Evolutionary conservation across 768 basidiomycete species (phyloP), one percentile per base, ranked within the genome.

Genomic region (Termitomyces sp.): DNA sequence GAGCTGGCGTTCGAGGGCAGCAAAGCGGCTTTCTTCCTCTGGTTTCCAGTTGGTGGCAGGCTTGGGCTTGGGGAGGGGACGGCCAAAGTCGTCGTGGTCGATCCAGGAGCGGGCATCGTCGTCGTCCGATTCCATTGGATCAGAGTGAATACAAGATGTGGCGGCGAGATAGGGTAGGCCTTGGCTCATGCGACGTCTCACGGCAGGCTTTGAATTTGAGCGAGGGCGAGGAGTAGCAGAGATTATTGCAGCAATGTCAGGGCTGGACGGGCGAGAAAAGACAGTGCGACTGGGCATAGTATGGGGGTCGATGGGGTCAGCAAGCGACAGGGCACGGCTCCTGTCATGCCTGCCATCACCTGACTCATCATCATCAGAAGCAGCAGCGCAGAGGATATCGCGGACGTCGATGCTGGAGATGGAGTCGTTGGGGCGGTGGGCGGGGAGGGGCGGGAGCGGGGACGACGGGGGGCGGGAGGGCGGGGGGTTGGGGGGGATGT

Each of bases 401-500:
- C 71, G 72, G 54, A 79, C 72, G 64, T 77, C 74, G 51, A 78
- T 77, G 9, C 69, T 67, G 3, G 74, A 74, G 5, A 78, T 75
- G 51, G 74, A 76, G 48, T 65, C 64, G 51, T 61, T 56, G 55
- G 48, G 14, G 32, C 29, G 25, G 40, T 47, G 84, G 2, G 84
- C 86, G 0, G 89, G 89, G 1, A 89, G 65, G 3, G 89, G 86
- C 0, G 89, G 88, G 3, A 89, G 79, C 0, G 88, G 87, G 0
- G 76, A 66, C 0, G 77, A 72, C 0, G 88, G 88, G 0, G 87
- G 88, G 1, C 73, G 76, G 0, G 83, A 84, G 0, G 82, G 85
- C 0, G 87, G 86, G 0, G 86, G 87, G 58, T 86, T 54, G 1
- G 60, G 38, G 0, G 79, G 78, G 53, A 80, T 79, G 64, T 77